These are phyloP conservation scores for Papilionanthe hybrid DNA, from an alignment of 116 monocot genomes.

Conservation along the genomic window DNA sequence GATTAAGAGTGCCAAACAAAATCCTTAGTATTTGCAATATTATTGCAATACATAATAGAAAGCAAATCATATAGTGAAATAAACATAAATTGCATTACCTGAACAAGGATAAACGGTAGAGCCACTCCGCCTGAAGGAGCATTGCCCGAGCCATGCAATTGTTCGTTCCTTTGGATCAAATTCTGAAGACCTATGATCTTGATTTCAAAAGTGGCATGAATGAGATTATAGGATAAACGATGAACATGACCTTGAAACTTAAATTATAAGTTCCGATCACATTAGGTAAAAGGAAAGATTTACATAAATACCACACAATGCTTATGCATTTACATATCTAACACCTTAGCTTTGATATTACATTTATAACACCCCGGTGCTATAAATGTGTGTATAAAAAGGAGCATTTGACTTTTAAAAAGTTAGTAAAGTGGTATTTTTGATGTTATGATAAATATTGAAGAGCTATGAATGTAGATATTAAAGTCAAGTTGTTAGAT, in stretches of 20 bases:
- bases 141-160: slow-evolving; percentile 65
- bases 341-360: too few relatives aligned
- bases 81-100: slow-evolving; percentile 31
- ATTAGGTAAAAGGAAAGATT: not conserved
- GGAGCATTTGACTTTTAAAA: too few relatives aligned
- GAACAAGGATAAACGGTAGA: slow-evolving; percentile 83
- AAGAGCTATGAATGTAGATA: too few relatives aligned
- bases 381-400: too few relatives aligned
- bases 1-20: too few relatives aligned
- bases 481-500: too few relatives aligned
- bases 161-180: slow-evolving; percentile 72
- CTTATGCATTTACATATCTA: too few relatives aligned
- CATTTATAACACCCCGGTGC: too few relatives aligned
- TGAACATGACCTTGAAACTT: not conserved
- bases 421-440: too few relatives aligned
- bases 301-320: too few relatives aligned
- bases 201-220: slow-evolving; percentile 4
- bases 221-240: not conserved
- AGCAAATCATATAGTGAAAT: not conserved
- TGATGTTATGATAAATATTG: too few relatives aligned
- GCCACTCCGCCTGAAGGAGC: slow-evolving; percentile 81
- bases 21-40: not conserved
- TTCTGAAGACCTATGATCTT: slow-evolving; percentile 69
- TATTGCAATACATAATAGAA: not conserved
- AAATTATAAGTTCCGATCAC: not conserved